Percentiles rank a stretch among this genome's conserved stretches.
These are phyloP conservation scores for Acacia confusa DNA, from an alignment of 306 rosid species.

Conservation along the genomic window DNA sequence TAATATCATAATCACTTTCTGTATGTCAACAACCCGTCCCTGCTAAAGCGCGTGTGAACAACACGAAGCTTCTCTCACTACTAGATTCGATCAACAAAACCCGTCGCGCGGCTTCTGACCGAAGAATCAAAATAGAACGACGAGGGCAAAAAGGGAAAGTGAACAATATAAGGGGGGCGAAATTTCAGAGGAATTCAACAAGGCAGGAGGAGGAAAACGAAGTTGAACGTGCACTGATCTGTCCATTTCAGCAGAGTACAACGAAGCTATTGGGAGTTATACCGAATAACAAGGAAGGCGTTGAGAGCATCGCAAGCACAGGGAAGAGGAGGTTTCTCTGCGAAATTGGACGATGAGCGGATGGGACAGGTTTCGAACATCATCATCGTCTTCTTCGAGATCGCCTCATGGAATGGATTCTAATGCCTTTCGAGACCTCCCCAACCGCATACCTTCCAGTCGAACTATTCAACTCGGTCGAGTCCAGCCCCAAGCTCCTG, in stretches of 20 bases:
- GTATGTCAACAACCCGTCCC: background rate
- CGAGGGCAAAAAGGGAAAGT: background rate
- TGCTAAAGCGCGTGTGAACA: background rate
- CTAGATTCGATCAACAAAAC: background rate
- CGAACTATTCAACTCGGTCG: conserved; percentile 82
- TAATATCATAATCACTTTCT: background rate
- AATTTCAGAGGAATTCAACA: background rate
- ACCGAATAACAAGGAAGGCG: background rate
- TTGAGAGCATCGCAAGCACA: background rate
- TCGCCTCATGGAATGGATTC: conserved; percentile 35
- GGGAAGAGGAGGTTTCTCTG: background rate
- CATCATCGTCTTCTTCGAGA: conserved; percentile 50
- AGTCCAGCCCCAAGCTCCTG: conserved; percentile 93
- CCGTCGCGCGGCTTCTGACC: conserved; percentile 7
- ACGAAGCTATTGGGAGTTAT: background rate
- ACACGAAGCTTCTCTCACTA: background rate
- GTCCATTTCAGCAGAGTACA: background rate
- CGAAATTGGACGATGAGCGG: conserved; percentile 60
- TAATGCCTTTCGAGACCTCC: background rate
- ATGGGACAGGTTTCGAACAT: conserved; percentile 58
- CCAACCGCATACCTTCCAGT: conserved; percentile 42
- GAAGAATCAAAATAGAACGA: background rate
- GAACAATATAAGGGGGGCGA: background rate
- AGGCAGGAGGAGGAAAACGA: background rate
- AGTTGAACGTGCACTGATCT: background rate